Evolutionary conservation across 2,329 filamentous ascomycete genomes (phyloP).

Genomic region (Eutypella sp.): DNA sequence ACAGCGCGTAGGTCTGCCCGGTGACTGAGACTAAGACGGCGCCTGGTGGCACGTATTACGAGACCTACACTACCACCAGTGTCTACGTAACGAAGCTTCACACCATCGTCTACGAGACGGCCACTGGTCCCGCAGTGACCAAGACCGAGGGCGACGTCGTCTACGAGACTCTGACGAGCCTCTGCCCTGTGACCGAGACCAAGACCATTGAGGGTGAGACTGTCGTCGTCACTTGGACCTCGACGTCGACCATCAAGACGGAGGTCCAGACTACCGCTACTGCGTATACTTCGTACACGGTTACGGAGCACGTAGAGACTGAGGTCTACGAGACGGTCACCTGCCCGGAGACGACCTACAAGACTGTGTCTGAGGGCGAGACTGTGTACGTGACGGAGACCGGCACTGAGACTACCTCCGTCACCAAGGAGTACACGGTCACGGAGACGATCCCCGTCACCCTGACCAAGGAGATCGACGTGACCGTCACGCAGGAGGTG

Average conservation of each 20-base stretch:
- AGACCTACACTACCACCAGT: conserved; percentile 40
- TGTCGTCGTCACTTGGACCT: conserved; percentile 35
- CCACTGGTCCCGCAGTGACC: conserved; percentile 31
- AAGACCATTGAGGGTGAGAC: conserved; percentile 38
- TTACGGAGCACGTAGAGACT: conserved; percentile 24
- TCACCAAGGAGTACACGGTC: conserved; percentile 31
- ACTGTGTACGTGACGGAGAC: conserved; percentile 40
- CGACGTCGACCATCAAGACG: conserved; percentile 31
- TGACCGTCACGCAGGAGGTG: conserved; percentile 36
- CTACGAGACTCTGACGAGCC: conserved; percentile 38
- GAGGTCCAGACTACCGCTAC: conserved; percentile 25
- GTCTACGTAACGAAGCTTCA: conserved; percentile 27
- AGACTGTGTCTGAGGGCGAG: conserved; percentile 36
- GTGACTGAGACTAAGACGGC: conserved; percentile 31
- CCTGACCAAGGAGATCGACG: conserved; percentile 31
- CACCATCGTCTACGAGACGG: conserved; percentile 30
- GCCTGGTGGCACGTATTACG: conserved; percentile 32
- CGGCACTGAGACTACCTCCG: conserved; percentile 34
- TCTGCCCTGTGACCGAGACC: conserved; percentile 41
- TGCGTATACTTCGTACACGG: conserved; percentile 27
- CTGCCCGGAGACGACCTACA: conserved; percentile 34
- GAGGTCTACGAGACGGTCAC: conserved; percentile 32
- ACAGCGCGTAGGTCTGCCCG: conserved; percentile 23
- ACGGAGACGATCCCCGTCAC: conserved; percentile 38
- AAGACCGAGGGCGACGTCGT: conserved; percentile 31